Evolutionary conservation across 257 asterid species (phyloP), one percentile per base, ranked within the genome.

Genomic region (Lithospermum erythrorhizon): DNA sequence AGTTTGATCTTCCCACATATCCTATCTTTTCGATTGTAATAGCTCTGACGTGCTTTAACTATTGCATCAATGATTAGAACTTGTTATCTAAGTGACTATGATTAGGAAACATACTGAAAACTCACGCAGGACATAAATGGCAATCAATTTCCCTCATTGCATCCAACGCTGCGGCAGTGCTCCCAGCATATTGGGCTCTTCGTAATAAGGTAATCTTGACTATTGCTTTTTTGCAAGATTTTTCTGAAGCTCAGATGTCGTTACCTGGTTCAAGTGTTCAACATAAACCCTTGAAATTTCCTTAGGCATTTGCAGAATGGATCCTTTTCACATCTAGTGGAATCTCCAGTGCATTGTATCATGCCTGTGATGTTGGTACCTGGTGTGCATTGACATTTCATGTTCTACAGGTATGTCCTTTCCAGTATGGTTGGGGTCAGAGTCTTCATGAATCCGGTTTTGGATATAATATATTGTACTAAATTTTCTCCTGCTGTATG

Each of bases 251-350:
- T 20, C 57, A 7, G 16, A 20, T 53, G 4, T 5, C 24, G 20
- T 53, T 20, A 7, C 21, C 57, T 53, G 21, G 24, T 53, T 6
- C n/a, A 5, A 2, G 3, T 7, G 1, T 0, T 30, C 11, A 61
- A 30, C 47, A 61, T 32, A 48, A 65, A 32, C 16, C 18, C 62
- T 57, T 30, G 63, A 30, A 47, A 64, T 21, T 65, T 57, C 24
- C 65, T 52, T 68, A 93, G 99, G 97, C 99, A 63, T 86, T 89
- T 69, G 87, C 99, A 55, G 99, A 93, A 78, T 93, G 97, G 99
- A 87, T 93, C 64, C 86, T 93, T 51, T 93, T 72, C 78, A 93
- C 94, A 25, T 85, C 84, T 45, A 93, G 99, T 53, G 99, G 99
- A 47, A 75, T 83, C 64, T 82, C 99, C 25, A 93, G 99, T 55